Evolutionary conservation across 768 basidiomycete genomes (phyloP), one percentile per base, ranked within the genome.

Genomic region (Rubroboletus pulcherrimus): DNA sequence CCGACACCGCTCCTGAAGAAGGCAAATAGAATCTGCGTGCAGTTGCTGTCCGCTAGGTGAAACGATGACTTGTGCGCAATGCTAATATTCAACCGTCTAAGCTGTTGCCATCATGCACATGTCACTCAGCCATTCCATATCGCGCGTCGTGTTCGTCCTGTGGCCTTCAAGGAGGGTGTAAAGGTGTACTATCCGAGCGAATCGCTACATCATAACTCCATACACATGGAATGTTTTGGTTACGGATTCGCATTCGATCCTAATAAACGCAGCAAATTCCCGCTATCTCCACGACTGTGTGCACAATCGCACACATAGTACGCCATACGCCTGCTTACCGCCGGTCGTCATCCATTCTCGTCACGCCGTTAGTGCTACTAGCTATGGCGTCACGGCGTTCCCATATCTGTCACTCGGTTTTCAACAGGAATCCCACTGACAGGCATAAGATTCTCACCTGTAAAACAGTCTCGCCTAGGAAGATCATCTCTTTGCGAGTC

Each of bases 401-500:
- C 85, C 85, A 86, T 64, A 86, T 83, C 85, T 86, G 63, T 37
- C 48, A 29, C 30, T 42, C 8, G 40, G 17, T 63, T 55, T 54
- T 68, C 52, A 63, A 49, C 38, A 30, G 44, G 31, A 54, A 14
- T 47, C 26, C 45, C 54, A 56, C 21, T 31, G 24, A 29, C 17
- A 52, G n/a, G 37, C 30, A 54, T 19, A 39, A 48, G 43, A 42
- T 44, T 8, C 65, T 56, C 58, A 94, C 94, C 82, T 99, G 97
- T 49, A 99, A 75, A 33, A 96, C 88, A n/a, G 89, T 92, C 71
- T 98, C 97, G 29, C 95, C 96, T 35, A 99, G 76, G 70, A 97
- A 94, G 51, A 99, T 96, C 92, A 99, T 94, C 68, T 97, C 93
- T 72, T 91, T 93, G 55, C 93, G 79, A n/a, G 92, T 90, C 66